Evolutionary conservation across 371 early-diverging fungal species (phyloP), one percentile per base, ranked within the genome.

Genomic region (Circinella umbellata): DNA sequence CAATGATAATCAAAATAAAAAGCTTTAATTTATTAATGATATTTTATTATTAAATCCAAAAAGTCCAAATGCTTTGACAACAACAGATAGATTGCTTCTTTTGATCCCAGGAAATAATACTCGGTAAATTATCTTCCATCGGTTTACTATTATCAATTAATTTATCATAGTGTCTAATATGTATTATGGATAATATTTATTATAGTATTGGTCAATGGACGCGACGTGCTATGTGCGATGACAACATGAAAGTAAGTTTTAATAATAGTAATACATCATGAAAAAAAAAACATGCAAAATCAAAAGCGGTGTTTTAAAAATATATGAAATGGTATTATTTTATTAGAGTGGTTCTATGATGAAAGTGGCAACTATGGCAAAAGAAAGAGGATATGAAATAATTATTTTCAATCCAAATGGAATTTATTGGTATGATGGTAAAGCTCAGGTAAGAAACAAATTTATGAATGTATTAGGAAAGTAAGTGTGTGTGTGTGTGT

Each of bases 321-420:
- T 3, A 27, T 27, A 27, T 3, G 3, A 42, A 42, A 9, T 42
- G 7, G 8, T 48, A 17, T 42, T 38, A 17, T 9, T 54, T 34
- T 63, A 83, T 34, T 63, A 83, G 83, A 60, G 53, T 42, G 85
- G 85, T 9, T 82, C 82, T 13, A 79, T 84, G 82, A 70, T 82
- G 54, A 61, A 77, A 36, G 72, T 73, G 4, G 66, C 77, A 20
- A 61, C 46, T 5, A 46, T 71, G 55, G 77, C 77, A 3, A 34
- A 71, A 42, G 73, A 77, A 46, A 68, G 74, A 37, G 85, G 82
- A 2, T 84, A 79, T 66, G 82, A 84, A 72, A 65, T 70, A 35
- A 79, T 84, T 17, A 78, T 84, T 9, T 67, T 82, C 18, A 84
- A 84, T 67, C 74, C 85, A 4, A 82, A 80, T 66, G 80, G 73